These are phyloP conservation scores for Phialophora tarda DNA, from an alignment of 2,329 filamentous ascomycete species.

Conservation along the genomic window DNA sequence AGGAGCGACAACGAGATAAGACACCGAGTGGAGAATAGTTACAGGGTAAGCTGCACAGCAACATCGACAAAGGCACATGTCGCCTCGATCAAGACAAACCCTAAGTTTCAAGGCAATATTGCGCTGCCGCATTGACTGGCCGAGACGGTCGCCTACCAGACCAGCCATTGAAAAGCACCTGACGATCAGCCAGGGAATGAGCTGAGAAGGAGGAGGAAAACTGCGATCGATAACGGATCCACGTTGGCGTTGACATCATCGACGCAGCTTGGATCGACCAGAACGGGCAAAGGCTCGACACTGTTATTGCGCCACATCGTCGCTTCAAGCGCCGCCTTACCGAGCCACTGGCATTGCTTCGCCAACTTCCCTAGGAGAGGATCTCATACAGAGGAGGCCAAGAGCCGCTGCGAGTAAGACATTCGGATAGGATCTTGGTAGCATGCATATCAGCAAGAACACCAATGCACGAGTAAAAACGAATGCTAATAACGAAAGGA, in stretches of 20 bases:
- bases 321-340: neutral
- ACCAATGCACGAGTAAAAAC: neutral
- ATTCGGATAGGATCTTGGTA: neutral
- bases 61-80: constrained; percentile 20
- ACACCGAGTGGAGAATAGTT: neutral
- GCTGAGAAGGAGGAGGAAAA: neutral
- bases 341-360: constrained; percentile 12
- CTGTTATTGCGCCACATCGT: constrained; percentile 3
- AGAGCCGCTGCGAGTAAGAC: neutral
- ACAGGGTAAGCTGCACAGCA: neutral
- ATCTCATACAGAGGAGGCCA: neutral
- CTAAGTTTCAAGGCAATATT: constrained; percentile 22
- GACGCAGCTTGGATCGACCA: neutral
- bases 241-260: constrained; percentile 19
- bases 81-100: constrained; percentile 12
- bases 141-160: neutral
- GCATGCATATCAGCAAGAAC: neutral
- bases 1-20: neutral
- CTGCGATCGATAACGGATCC: constrained; percentile 1
- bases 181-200: constrained; percentile 1
- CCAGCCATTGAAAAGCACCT: neutral
- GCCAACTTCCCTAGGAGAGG: neutral
- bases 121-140: constrained; percentile 23
- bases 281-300: constrained; percentile 11
- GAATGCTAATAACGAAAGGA: neutral